Conservation (phyloP, 1,284 basidiomycete species). For the Taiwanofungus camphoratus region DNA sequence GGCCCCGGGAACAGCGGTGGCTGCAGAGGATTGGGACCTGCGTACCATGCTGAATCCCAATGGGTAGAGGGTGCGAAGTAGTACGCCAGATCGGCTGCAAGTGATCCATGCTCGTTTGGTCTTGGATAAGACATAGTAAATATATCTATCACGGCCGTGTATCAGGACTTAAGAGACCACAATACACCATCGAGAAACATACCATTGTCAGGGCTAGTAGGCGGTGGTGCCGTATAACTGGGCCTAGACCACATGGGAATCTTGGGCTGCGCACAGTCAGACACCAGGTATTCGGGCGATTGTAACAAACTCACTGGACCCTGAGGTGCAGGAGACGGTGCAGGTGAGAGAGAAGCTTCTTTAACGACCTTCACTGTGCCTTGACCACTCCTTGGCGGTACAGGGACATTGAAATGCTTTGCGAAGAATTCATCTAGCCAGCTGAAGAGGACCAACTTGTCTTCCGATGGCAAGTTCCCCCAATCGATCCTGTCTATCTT, state of each 20-base stretch:
- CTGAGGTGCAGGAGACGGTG: conserved; percentile 13
- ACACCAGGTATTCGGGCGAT: no score
- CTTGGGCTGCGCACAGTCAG: not conserved
- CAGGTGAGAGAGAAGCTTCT: no score
- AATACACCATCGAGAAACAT: not conserved
- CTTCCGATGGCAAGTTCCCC: conserved; percentile 55
- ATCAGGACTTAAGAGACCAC: no score
- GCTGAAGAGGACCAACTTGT: conserved; percentile 67
- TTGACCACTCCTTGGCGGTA: conserved; percentile 8
- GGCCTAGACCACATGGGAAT: not conserved
- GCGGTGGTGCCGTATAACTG: not conserved
- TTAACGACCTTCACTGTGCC: conserved; percentile 8
- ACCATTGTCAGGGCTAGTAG: conserved; percentile 4
- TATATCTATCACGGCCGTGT: conserved; percentile 1
- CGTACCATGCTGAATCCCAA: conserved; percentile 41
- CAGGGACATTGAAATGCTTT: conserved; percentile 28
- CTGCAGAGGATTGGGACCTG: conserved; percentile 27
- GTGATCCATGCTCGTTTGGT: conserved; percentile 24
- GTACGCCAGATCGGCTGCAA: conserved; percentile 35
- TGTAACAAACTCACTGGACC: not conserved
- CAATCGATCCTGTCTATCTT: conserved; percentile 47
- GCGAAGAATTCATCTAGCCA: conserved; percentile 79
- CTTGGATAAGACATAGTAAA: conserved; percentile 29
- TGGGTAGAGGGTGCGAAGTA: conserved; percentile 38
- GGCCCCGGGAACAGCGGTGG: conserved; percentile 31